Percentiles rank a stretch among this genome's conserved stretches.
Conservation (phyloP, 257 asterid species). For the Gardenia jasminoides region DNA sequence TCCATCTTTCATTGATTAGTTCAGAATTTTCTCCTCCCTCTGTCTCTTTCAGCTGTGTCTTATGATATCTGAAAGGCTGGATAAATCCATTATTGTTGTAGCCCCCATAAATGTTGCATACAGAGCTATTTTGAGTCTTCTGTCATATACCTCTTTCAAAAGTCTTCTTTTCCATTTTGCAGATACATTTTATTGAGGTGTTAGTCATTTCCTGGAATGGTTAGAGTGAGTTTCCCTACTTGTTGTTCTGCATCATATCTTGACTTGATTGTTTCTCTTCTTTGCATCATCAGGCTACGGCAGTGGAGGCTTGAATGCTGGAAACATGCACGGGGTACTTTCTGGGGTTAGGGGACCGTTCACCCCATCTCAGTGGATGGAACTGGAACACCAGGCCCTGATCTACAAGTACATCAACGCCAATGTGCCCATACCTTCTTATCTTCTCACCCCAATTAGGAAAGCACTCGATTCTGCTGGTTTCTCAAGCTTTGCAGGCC, state of each 20-base stretch:
- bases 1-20: constrained; percentile 19
- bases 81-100: constrained; percentile 22
- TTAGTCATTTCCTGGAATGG: constrained; percentile 1
- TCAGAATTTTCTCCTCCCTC: constrained; percentile 10
- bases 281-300: constrained; percentile 48
- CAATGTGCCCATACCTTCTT: constrained; percentile 36
- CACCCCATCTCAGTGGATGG: constrained; percentile 43
- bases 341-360: constrained; percentile 39
- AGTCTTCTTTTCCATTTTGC: constrained; percentile 4
- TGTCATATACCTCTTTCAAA: constrained; percentile 5
- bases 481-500: constrained; percentile 28
- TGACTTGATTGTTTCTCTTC: constrained; percentile 1
- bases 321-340: constrained; percentile 44
- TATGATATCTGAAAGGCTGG: neutral
- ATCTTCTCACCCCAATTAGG: constrained; percentile 31
- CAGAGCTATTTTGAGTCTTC: constrained; percentile 8
- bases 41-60: constrained; percentile 1
- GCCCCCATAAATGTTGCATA: constrained; percentile 26
- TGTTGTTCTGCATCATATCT: neutral
- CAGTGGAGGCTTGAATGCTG: constrained; percentile 38
- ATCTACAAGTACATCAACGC: constrained; percentile 37
- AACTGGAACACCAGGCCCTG: constrained; percentile 42
- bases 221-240: neutral
- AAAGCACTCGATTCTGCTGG: constrained; percentile 41
- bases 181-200: constrained; percentile 7